Evolutionary conservation across 176 grass and related monocot species (phyloP).

Genomic region (Urochloa ruziziensis): DNA sequence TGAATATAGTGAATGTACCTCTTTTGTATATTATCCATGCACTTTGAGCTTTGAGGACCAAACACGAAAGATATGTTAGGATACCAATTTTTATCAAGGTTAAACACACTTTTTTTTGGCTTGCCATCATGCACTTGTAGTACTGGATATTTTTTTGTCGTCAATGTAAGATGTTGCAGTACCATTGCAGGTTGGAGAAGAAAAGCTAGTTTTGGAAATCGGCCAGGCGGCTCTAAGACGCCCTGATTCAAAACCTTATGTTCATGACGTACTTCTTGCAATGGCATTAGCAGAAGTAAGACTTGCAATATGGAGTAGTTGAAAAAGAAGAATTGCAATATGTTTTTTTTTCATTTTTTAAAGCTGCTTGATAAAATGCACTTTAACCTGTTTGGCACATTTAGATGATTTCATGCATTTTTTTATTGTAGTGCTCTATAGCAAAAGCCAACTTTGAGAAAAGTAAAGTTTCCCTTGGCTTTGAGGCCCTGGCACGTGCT

Average conservation of each 20-base stretch:
- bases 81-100: not conserved
- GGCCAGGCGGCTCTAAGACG: slow-evolving; percentile 64
- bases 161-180: slow-evolving; percentile 24
- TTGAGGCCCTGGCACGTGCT: slow-evolving; percentile 95
- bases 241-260: slow-evolving; percentile 74
- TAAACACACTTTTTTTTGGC: not conserved
- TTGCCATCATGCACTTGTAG: not conserved
- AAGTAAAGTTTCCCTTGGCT: slow-evolving; percentile 86
- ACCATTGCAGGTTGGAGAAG: slow-evolving; percentile 84
- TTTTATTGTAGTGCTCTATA: slow-evolving; percentile 79
- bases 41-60: not conserved
- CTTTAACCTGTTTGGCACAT: not conserved
- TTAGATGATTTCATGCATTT: slow-evolving; percentile 33
- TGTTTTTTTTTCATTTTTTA: not conserved
- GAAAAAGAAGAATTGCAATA: too few relatives aligned
- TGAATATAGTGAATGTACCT: not conserved
- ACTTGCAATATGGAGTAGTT: too few relatives aligned
- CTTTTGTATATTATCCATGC: not conserved
- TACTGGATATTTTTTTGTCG: not conserved
- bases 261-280: slow-evolving; percentile 79
- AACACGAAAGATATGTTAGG: not conserved
- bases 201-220: slow-evolving; percentile 82
- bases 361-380: not conserved
- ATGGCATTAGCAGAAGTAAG: slow-evolving; percentile 98
- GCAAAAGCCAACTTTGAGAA: slow-evolving; percentile 92